Base-by-base conservation (phyloP, 768 basidiomycete species). In the Thelephora ganbajun region DNA sequence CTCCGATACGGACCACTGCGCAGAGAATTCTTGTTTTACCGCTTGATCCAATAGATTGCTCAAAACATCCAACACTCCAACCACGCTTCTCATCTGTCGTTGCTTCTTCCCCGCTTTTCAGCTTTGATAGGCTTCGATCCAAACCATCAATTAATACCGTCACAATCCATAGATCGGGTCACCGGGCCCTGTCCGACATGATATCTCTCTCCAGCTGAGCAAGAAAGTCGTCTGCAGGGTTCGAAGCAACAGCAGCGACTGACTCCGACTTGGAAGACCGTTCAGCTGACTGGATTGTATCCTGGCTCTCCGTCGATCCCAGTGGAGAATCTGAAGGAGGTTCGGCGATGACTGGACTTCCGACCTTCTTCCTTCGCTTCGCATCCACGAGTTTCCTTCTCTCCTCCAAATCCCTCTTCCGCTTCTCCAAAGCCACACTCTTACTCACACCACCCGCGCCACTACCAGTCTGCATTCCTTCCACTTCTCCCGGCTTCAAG, bases 401-500 rank as follows among this genome's bases (percentile, higher is more conserved):
- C 56, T 84, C 81, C 58, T 85, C 85, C 1, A 85, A 54, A 48
- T 86, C 81, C 50, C 79, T 67, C 60, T 82, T 83, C 56, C 83
- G 68, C 64, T 86, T 87, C 62, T 81, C 79, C 69, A 74, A 68
- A 16, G 79, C 77, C 48, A 77, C 65, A 56, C 79, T 81, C 56
- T 63, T 66, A 37, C 47, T 47, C 6, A 48, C 34, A 13, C 20
- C 50, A 2, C 45, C 49, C 2, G 14, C 22, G 3, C 13, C 45
- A 6, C 37, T 44, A 9, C 43, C 50, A 33, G 67, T 69, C 13
- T 65, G 70, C 80, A 88, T 82, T 2, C 87, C 88, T 57, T 89
- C 87, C 14, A 80, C 65, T 56, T 84, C 81, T n/a, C 86, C 83
- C 4, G 80, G 77, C 47, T 61, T 66, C 48, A 78, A 57, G 57